phyloP scores from a whole-genome alignment of 352 stramenopile genomes.

The Globisporangium perplexum region DNA sequence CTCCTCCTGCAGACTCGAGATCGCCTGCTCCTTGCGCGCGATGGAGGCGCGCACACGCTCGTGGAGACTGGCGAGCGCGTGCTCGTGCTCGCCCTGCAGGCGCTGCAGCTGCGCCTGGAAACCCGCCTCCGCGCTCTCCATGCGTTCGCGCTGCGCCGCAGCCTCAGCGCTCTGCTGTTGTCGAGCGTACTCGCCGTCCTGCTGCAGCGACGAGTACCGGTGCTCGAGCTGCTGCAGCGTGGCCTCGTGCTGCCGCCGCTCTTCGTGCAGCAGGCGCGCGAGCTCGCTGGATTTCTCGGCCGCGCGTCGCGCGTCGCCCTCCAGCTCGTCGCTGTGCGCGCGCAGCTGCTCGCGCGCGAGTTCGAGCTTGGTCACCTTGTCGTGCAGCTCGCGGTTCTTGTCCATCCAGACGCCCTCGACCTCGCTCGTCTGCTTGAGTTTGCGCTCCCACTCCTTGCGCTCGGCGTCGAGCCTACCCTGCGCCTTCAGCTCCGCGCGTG shows the following conservation, averaged over 20 bases:
- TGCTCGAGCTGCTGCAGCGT: conserved; percentile 37
- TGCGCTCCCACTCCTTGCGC: conserved; percentile 58
- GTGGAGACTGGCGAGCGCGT: conserved; percentile 52
- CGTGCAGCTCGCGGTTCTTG: conserved; percentile 74
- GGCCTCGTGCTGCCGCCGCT: conserved; percentile 45
- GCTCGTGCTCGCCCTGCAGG: conserved; percentile 46
- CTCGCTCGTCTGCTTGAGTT: conserved; percentile 70
- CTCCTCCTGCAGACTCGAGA: conserved; percentile 60
- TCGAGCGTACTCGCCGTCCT: conserved; percentile 28
- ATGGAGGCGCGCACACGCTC: conserved; percentile 65
- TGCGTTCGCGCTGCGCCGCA: conserved; percentile 36
- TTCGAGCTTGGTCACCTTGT: conserved; percentile 54
- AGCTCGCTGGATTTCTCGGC: conserved; percentile 49
- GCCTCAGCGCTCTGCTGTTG: conserved; percentile 44
- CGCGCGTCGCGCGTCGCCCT: conserved; percentile 30
- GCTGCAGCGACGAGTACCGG: conserved; percentile 30
- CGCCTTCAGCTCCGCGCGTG: conserved; percentile 39
- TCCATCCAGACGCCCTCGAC: conserved; percentile 85
- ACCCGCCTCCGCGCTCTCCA: conserved; percentile 29
- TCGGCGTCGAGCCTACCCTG: conserved; percentile 53
- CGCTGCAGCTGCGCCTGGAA: conserved; percentile 38
- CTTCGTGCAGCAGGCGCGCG: conserved; percentile 48
- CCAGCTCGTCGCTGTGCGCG: conserved; percentile 40
- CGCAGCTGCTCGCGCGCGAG: conserved; percentile 36
- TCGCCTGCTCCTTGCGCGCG: conserved; percentile 60